A percentile compares a stretch with the other conserved stretches of the same genome.
phyloP scores from a whole-genome alignment of 176 grass and related monocot species.

The Avena insularis region DNA sequence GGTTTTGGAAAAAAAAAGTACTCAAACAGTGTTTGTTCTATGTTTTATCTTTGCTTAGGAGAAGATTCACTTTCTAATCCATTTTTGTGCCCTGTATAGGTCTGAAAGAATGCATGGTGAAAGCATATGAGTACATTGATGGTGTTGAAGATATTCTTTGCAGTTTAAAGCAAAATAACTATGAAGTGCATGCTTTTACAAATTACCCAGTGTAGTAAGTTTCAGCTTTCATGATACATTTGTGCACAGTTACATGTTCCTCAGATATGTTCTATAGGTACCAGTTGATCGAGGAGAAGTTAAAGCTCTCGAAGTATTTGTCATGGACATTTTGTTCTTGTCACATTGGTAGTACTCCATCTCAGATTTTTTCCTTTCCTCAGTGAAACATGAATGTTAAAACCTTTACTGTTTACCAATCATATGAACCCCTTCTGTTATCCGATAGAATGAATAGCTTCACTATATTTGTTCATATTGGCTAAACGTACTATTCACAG shows the following conservation, averaged over 20 bases:
- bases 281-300: constrained; percentile 87
- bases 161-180: constrained; percentile 83
- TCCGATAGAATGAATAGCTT: neutral
- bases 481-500: neutral
- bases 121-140: constrained; percentile 83
- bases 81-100: constrained; percentile 49
- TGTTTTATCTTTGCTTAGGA: neutral
- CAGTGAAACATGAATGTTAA: constrained; percentile 2
- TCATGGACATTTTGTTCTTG: constrained; percentile 99
- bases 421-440: neutral
- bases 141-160: constrained; percentile 80
- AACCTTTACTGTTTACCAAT: neutral
- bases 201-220: constrained; percentile 97
- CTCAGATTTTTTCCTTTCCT: constrained; percentile 25
- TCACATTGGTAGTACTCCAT: constrained; percentile 57
- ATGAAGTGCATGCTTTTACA: constrained; percentile 97
- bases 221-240: constrained; percentile 36
- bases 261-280: constrained; percentile 80
- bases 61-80: neutral
- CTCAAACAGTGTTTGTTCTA: neutral
- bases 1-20: neutral
- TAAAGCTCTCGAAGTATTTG: constrained; percentile 93
- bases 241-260: constrained; percentile 34
- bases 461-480: neutral
- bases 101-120: constrained; percentile 93